A percentile compares a stretch with the other conserved stretches of the same genome.
These are phyloP conservation scores for Phaeoacremonium minimum DNA, from an alignment of 2,329 filamentous ascomycete species.

Conservation along the genomic window DNA sequence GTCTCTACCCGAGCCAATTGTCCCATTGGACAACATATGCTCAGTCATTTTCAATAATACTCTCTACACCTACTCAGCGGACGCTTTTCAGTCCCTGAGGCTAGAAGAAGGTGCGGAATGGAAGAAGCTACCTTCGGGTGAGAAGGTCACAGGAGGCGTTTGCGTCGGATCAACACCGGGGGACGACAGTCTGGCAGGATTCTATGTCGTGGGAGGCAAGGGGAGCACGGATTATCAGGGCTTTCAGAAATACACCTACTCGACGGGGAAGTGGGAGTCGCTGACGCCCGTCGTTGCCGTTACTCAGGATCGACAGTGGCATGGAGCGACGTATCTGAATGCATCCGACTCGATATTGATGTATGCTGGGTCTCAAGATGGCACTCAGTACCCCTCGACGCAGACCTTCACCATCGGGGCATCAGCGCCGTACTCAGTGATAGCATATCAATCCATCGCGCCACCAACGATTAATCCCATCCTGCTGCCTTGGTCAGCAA, in stretches of 20 bases:
- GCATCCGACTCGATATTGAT: slow-evolving; percentile 69
- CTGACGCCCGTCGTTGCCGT: slow-evolving; percentile 40
- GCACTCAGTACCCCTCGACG: slow-evolving; percentile 52
- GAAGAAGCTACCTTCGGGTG: slow-evolving; percentile 60
- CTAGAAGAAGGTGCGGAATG: slow-evolving; percentile 69
- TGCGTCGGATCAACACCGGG: slow-evolving; percentile 70
- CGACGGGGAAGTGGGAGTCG: slow-evolving; percentile 48
- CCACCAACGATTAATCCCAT: slow-evolving; percentile 65
- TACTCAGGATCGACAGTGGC: slow-evolving; percentile 66
- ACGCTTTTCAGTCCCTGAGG: slow-evolving; percentile 70
- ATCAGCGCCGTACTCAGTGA: slow-evolving; percentile 58
- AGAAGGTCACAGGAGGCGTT: slow-evolving; percentile 67
- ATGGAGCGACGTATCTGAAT: slow-evolving; percentile 72
- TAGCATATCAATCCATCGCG: slow-evolving; percentile 53
- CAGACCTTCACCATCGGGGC: slow-evolving; percentile 73
- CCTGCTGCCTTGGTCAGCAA: slow-evolving; percentile 69
- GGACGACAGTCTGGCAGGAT: slow-evolving; percentile 53
- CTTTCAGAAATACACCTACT: slow-evolving; percentile 63
- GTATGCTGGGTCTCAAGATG: slow-evolving; percentile 71
- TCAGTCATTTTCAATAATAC: slow-evolving; percentile 76
- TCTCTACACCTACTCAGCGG: slow-evolving; percentile 76
- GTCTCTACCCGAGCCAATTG: slow-evolving; percentile 66
- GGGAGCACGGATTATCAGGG: slow-evolving; percentile 61
- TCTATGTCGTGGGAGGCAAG: slow-evolving; percentile 80
- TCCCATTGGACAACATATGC: slow-evolving; percentile 72